Conservation (phyloP, 169 alveolate genomes). For the Plasmodium vivax region DNA sequence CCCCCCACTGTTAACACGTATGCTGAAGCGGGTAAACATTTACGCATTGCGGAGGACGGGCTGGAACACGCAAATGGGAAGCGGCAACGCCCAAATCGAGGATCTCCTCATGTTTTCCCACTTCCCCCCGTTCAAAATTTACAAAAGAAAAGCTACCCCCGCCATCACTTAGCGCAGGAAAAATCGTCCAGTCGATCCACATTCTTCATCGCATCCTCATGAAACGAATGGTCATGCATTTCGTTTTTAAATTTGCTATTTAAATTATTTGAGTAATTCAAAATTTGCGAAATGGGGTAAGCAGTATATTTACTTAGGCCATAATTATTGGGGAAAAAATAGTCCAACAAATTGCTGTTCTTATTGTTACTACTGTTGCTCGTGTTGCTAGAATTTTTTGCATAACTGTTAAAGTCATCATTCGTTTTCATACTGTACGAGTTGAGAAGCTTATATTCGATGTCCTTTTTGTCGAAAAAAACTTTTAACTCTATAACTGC, state of each 20-base stretch:
- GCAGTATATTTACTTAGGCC: constrained; percentile 52
- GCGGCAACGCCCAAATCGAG: not conserved
- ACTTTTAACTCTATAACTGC: constrained; percentile 80
- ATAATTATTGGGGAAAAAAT: constrained; percentile 53
- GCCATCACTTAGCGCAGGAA: constrained; percentile 2
- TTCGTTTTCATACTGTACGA: constrained; percentile 35
- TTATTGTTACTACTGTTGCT: constrained; percentile 68
- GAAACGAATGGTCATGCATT: constrained; percentile 20
- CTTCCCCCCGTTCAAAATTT: not conserved
- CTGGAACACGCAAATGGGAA: not conserved
- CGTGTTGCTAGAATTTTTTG: constrained; percentile 52
- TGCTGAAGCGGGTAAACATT: not conserved
- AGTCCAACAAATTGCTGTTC: constrained; percentile 50
- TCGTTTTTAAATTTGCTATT: constrained; percentile 25
- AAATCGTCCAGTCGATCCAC: constrained; percentile 11
- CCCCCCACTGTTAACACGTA: not conserved
- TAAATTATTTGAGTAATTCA: constrained; percentile 34
- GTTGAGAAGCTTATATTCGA: constrained; percentile 43
- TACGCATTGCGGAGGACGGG: not conserved
- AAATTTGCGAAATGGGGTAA: constrained; percentile 58
- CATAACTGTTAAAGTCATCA: constrained; percentile 17
- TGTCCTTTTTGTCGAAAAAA: constrained; percentile 69
- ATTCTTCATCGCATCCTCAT: constrained; percentile 26
- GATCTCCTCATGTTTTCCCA: not conserved
- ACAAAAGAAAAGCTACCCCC: not conserved